Conservation (phyloP, 208 protist genomes). For the Trypanosoma lewisi region DNA sequence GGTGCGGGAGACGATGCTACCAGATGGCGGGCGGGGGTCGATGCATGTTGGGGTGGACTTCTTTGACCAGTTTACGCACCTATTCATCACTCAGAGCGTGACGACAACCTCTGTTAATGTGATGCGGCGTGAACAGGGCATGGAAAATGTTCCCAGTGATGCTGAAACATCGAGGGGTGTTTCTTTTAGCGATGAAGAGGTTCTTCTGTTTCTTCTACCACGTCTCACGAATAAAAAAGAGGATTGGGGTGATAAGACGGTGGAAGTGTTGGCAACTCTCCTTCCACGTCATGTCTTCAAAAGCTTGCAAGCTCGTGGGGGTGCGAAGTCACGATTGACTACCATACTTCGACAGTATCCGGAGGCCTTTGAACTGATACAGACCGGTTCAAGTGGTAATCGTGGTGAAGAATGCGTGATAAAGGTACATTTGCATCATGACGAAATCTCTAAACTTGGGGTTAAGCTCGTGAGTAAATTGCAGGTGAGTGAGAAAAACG, state of each 20-base stretch:
- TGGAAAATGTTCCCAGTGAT: conserved; percentile 24
- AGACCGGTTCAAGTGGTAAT: not conserved
- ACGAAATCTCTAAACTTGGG: conserved; percentile 19
- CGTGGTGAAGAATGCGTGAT: not conserved
- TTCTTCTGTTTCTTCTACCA: conserved; percentile 19
- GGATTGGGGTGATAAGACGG: conserved; percentile 17
- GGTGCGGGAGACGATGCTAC: conserved; percentile 25
- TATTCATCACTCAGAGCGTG: conserved; percentile 33
- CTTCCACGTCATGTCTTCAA: conserved; percentile 29
- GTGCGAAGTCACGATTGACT: not conserved
- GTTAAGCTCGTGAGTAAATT: conserved; percentile 12
- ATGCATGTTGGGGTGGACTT: conserved; percentile 40
- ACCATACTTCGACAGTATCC: conserved; percentile 17
- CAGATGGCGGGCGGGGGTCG: conserved; percentile 25
- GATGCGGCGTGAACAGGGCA: conserved; percentile 30
- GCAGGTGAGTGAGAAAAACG: not conserved
- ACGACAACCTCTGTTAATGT: conserved; percentile 29
- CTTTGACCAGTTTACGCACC: conserved; percentile 31
- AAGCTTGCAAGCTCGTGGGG: conserved; percentile 2
- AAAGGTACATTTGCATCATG: conserved; percentile 12
- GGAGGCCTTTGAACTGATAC: conserved; percentile 24
- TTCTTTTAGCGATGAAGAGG: conserved; percentile 23
- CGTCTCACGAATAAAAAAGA: conserved; percentile 16
- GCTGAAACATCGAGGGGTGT: conserved; percentile 7
- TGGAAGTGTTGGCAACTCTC: conserved; percentile 6